A percentile compares a stretch with the other conserved stretches of the same genome.
Conservation (phyloP, 345 rosid genomes). For the Lumnitzera racemosa region DNA sequence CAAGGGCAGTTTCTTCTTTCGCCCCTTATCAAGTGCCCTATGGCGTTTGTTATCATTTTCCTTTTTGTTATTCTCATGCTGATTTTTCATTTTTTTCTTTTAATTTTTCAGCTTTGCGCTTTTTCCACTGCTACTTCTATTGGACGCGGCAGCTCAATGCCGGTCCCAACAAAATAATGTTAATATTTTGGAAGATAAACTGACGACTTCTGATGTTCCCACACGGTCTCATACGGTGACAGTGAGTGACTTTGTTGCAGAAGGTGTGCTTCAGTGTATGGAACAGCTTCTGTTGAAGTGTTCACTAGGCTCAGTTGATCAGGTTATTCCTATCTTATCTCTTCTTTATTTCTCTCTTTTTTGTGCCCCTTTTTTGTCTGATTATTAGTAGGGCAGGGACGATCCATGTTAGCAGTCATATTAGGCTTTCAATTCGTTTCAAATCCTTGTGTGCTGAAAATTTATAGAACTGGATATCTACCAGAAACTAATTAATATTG, state of each 20-base stretch:
- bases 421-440: too few relatives aligned
- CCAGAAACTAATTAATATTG: too few relatives aligned
- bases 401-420: background rate
- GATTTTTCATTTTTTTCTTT: background rate
- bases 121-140: constrained; percentile 73
- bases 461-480: too few relatives aligned
- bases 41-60: background rate
- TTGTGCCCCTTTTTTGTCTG: too few relatives aligned
- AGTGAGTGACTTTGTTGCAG: constrained; percentile 78
- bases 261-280: constrained; percentile 67
- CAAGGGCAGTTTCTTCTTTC: too few relatives aligned
- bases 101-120: constrained; percentile 57
- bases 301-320: constrained; percentile 48
- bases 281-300: constrained; percentile 77
- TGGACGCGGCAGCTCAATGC: constrained; percentile 63
- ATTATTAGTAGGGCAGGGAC: background rate
- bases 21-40: too few relatives aligned
- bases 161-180: constrained; percentile 30
- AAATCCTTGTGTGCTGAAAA: too few relatives aligned
- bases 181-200: constrained; percentile 12
- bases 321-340: constrained; percentile 32
- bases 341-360: background rate
- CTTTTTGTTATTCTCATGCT: background rate
- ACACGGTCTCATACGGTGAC: constrained; percentile 29
- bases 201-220: background rate